Base-by-base conservation (phyloP, 169 alveolate species). In the Plasmodium cynomolgi region DNA sequence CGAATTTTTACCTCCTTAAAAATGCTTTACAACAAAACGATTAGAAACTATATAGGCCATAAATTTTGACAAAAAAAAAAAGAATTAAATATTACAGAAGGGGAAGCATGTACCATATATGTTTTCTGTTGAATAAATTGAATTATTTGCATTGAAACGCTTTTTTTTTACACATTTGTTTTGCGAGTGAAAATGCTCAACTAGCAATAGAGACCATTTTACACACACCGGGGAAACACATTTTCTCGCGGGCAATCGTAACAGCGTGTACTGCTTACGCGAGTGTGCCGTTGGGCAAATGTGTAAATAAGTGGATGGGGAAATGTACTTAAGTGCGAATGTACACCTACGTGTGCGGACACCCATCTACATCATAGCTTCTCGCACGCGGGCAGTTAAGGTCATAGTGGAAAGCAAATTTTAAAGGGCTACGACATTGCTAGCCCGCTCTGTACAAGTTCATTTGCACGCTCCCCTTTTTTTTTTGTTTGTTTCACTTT, bases 181-280 rank as follows among this genome's bases (percentile, higher is more conserved):
- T 84, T 26, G 15, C 47, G 20, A n/a, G 41, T n/a, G 47, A 33
- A 82, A 37, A 41, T 44, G 80, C 58, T 68, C 37, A 68, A 62
- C 62, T 58, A 34, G 34, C 56, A 84, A 8, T 29, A 84, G 47
- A 62, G 58, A 68, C 75, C 50, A 68, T 68, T 33, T 58, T 71
- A 84, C 84, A 68, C 92, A 72, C 84, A 84, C 75, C 44, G 56
- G 75, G 8, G 92, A 72, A 84, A 71, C 77, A 23, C 37, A 68
- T 2, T 23, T 68, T 20, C 37, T 20, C 37, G 77, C 31, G 37
- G 41, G n/a, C 17, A 20, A 68, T 68, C 4, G 37, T 68, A 68
- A 29, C 11, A 68, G n/a, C 37, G 77, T 68, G 77, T 68, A 68
- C 3, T 68, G 77, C 77, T 26, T 2, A 68, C 33, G 37, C 29